Evolutionary conservation across 2,329 filamentous ascomycete species (phyloP).

Genomic region (Trichoderma endophyticum): DNA sequence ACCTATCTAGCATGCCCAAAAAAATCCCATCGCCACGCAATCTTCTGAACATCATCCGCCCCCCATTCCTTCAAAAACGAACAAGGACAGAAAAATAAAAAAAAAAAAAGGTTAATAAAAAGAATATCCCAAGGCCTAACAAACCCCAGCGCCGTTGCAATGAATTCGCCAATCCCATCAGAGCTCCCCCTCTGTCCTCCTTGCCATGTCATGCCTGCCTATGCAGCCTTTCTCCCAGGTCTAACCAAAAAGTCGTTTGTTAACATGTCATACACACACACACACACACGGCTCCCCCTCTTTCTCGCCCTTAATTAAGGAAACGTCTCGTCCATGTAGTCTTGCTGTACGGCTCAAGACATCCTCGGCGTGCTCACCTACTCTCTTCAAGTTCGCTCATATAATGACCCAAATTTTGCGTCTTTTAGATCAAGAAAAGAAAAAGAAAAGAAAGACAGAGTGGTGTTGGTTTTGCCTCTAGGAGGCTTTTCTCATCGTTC

Average conservation of each 20-base stretch:
- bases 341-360: background rate
- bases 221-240: background rate
- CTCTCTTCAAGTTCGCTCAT: background rate
- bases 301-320: background rate
- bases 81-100: background rate
- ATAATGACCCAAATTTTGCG: background rate
- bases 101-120: background rate
- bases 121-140: slow-evolving; percentile 1
- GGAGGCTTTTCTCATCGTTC: background rate
- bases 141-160: slow-evolving; percentile 19
- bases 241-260: slow-evolving; percentile 6
- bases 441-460: background rate
- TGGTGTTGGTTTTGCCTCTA: background rate
- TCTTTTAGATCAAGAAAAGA: background rate
- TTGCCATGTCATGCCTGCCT: slow-evolving; percentile 1
- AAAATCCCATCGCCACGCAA: background rate
- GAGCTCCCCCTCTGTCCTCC: background rate
- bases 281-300: background rate
- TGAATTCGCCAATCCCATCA: slow-evolving; percentile 12
- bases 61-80: background rate
- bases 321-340: background rate
- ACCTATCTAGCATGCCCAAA: slow-evolving; percentile 5
- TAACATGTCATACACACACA: background rate
- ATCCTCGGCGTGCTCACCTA: background rate
- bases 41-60: background rate